phyloP scores from a whole-genome alignment of 306 rosid genomes.

The Ormosia emarginata region DNA sequence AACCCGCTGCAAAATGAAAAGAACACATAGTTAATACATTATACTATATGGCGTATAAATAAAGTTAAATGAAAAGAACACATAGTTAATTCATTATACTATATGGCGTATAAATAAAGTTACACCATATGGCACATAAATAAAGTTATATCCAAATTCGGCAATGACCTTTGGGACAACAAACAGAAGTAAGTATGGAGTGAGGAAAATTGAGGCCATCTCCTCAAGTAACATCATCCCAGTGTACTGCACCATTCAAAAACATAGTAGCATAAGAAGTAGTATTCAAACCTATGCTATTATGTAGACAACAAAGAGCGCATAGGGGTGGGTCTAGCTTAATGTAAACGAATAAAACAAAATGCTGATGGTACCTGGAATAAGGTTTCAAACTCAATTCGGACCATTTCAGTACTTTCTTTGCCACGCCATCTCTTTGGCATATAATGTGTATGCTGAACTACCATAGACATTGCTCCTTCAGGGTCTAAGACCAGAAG shows the following conservation, averaged over 20 bases:
- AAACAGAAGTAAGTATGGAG: conserved; percentile 83
- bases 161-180: conserved; percentile 77
- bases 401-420: conserved; percentile 66
- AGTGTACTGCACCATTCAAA: conserved; percentile 61
- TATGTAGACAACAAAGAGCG: background rate
- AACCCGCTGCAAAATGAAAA: conserved; percentile 68
- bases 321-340: background rate
- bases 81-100: conserved; percentile 7
- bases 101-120: background rate
- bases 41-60: background rate
- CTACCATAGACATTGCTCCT: conserved; percentile 84
- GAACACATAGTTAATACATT: conserved; percentile 12
- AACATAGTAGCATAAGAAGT: conserved; percentile 24
- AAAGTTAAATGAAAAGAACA: background rate
- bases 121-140: background rate
- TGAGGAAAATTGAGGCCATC: conserved; percentile 93
- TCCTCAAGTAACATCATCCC: conserved; percentile 98
- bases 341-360: background rate
- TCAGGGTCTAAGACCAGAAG: conserved; percentile 75
- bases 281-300: background rate
- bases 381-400: conserved; percentile 70
- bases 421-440: conserved; percentile 95
- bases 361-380: conserved; percentile 60
- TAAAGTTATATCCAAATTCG: background rate
- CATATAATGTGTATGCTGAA: conserved; percentile 91